These are phyloP conservation scores for Claviceps paspali DNA, from an alignment of 2,329 filamentous ascomycete species.

Conservation along the genomic window DNA sequence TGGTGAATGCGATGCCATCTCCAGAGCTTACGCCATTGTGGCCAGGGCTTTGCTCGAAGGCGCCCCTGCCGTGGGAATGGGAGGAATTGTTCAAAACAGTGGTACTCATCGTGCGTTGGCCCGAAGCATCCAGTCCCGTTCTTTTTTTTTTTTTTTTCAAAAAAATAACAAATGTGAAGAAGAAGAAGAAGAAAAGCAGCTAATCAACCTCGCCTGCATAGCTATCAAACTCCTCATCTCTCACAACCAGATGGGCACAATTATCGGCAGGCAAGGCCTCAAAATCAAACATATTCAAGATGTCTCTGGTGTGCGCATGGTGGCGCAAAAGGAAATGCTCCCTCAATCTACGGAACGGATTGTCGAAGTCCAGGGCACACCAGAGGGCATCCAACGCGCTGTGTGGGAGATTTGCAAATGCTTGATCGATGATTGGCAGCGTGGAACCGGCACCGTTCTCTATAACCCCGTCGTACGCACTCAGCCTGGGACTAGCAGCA, in stretches of 20 bases:
- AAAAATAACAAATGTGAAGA: too few relatives aligned
- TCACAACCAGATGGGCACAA: constrained; percentile 99
- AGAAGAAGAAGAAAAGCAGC: neutral
- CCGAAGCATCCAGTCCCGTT: neutral
- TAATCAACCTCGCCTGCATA: constrained; percentile 27
- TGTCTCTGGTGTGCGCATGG: constrained; percentile 92
- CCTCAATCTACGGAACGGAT: constrained; percentile 97
- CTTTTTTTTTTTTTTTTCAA: too few relatives aligned
- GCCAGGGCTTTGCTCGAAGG: constrained; percentile 84
- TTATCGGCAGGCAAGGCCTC: constrained; percentile 88
- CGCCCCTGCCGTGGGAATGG: constrained; percentile 91
- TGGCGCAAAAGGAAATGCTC: constrained; percentile 98
- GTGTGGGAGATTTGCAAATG: constrained; percentile 99
- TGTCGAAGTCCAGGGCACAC: constrained; percentile 89
- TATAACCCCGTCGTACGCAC: constrained; percentile 95
- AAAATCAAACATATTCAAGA: constrained; percentile 99
- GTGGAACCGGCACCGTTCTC: constrained; percentile 88
- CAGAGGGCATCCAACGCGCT: constrained; percentile 88
- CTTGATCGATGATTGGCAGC: constrained; percentile 93
- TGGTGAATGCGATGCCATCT: constrained; percentile 73
- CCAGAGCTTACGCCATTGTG: constrained; percentile 86
- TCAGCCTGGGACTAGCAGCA: constrained; percentile 40
- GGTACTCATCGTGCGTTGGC: constrained; percentile 74
- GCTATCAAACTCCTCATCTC: constrained; percentile 97
- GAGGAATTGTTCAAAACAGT: constrained; percentile 69